Evolutionary conservation across 169 alveolate species (phyloP).

Genomic region (Besnoitia besnoiti): DNA sequence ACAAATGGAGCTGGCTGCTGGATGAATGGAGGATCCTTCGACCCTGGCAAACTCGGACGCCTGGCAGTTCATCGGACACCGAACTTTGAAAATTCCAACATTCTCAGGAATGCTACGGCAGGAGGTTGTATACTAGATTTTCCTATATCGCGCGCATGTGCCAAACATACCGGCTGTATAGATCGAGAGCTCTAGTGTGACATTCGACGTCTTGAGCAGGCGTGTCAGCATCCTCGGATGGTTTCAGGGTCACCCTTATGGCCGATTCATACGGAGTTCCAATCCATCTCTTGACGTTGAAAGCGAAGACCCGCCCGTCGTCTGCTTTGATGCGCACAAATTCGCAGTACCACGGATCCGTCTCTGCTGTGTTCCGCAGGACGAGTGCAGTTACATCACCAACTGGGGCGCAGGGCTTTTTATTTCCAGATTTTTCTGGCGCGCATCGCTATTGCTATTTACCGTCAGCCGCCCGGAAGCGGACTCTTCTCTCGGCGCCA

Average conservation of each 20-base stretch:
- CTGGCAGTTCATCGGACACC: slow-evolving; percentile 78
- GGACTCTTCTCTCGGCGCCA: slow-evolving; percentile 68
- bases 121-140: neutral
- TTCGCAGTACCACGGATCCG: slow-evolving; percentile 79
- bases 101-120: slow-evolving; percentile 39
- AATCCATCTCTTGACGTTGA: slow-evolving; percentile 75
- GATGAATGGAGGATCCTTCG: slow-evolving; percentile 76
- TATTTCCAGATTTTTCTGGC: neutral
- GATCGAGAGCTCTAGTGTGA: slow-evolving; percentile 73
- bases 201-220: slow-evolving; percentile 74
- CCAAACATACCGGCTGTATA: slow-evolving; percentile 50
- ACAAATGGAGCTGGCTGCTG: slow-evolving; percentile 89
- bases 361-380: slow-evolving; percentile 68
- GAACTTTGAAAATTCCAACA: slow-evolving; percentile 61
- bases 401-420: slow-evolving; percentile 15
- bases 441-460: neutral
- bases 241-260: slow-evolving; percentile 65
- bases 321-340: slow-evolving; percentile 70
- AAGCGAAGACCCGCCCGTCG: slow-evolving; percentile 69
- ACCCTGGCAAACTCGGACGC: slow-evolving; percentile 70
- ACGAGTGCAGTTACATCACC: slow-evolving; percentile 69
- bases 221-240: slow-evolving; percentile 64
- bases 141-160: neutral
- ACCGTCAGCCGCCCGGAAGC: slow-evolving; percentile 77
- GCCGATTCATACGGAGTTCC: slow-evolving; percentile 70